phyloP scores from a whole-genome alignment of 2,329 filamentous ascomycete genomes.

The Trichoderma brevicompactum region DNA sequence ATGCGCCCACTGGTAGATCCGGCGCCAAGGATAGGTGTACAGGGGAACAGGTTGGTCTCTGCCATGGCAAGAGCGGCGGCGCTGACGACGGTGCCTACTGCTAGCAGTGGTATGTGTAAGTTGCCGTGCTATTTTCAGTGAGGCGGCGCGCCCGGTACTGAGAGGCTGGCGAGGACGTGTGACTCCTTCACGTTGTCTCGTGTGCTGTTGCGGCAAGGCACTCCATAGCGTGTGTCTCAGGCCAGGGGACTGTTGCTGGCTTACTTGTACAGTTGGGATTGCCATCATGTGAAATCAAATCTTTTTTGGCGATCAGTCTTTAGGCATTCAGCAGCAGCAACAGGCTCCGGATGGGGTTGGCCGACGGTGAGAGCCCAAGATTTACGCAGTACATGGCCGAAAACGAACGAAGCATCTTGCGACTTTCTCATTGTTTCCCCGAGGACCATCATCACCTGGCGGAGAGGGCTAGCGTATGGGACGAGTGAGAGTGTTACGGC shows the following conservation, averaged over 20 bases:
- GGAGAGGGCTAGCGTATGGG: conserved; percentile 5
- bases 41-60: conserved; percentile 17
- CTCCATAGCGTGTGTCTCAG: conserved; percentile 19
- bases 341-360: conserved; percentile 18
- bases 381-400: conserved; percentile 18
- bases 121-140: conserved; percentile 26
- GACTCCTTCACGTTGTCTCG: conserved; percentile 9
- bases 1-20: conserved; percentile 22
- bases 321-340: conserved; percentile 7
- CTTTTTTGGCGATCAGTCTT: conserved; percentile 3
- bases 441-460: not conserved
- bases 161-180: conserved; percentile 14
- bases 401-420: conserved; percentile 15
- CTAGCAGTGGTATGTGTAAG: not conserved
- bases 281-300: conserved; percentile 1
- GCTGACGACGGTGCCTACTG: not conserved
- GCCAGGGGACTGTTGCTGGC: conserved; percentile 14
- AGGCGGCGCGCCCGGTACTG: conserved; percentile 19
- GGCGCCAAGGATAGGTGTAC: conserved; percentile 18
- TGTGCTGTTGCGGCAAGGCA: conserved; percentile 15
- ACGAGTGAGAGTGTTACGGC: conserved; percentile 7
- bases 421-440: not conserved
- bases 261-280: not conserved
- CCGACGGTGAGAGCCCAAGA: conserved; percentile 27
- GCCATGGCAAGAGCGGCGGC: conserved; percentile 13